phyloP scores from a whole-genome alignment of 192 early-diverging fungal species.

The Podila verticillata region DNA sequence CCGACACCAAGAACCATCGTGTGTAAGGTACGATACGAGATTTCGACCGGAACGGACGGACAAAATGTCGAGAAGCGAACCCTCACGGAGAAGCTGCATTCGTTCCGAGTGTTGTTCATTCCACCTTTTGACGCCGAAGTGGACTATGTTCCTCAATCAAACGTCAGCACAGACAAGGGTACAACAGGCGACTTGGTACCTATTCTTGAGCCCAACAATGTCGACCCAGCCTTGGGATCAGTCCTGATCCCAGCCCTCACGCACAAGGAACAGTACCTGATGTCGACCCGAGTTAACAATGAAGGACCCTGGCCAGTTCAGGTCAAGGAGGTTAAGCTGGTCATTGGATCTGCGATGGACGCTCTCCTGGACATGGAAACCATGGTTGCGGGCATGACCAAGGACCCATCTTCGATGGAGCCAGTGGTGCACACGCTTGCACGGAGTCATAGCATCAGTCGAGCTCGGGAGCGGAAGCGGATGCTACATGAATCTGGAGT shows the following conservation, averaged over 20 bases:
- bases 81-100: constrained; percentile 66
- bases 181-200: not conserved
- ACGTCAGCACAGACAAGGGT: constrained; percentile 25
- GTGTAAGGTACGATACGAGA: constrained; percentile 53
- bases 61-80: constrained; percentile 26
- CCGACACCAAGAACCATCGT: constrained; percentile 30
- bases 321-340: constrained; percentile 37
- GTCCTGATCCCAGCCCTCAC: constrained; percentile 58
- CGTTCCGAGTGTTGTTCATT: constrained; percentile 63
- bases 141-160: constrained; percentile 32
- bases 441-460: constrained; percentile 35
- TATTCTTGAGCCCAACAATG: constrained; percentile 10
- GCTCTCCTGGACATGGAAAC: not conserved
- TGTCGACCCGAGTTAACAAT: constrained; percentile 46
- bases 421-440: constrained; percentile 2
- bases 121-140: constrained; percentile 64
- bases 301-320: constrained; percentile 44
- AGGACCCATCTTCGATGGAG: too few relatives aligned
- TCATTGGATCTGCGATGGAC: constrained; percentile 12
- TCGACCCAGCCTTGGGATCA: constrained; percentile 57
- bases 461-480: constrained; percentile 18
- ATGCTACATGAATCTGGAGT: constrained; percentile 32
- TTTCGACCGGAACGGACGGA: constrained; percentile 26
- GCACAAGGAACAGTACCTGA: constrained; percentile 24
- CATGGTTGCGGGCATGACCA: not conserved